phyloP scores from a whole-genome alignment of 768 basidiomycete genomes.

The Lactifluus subvellereus region DNA sequence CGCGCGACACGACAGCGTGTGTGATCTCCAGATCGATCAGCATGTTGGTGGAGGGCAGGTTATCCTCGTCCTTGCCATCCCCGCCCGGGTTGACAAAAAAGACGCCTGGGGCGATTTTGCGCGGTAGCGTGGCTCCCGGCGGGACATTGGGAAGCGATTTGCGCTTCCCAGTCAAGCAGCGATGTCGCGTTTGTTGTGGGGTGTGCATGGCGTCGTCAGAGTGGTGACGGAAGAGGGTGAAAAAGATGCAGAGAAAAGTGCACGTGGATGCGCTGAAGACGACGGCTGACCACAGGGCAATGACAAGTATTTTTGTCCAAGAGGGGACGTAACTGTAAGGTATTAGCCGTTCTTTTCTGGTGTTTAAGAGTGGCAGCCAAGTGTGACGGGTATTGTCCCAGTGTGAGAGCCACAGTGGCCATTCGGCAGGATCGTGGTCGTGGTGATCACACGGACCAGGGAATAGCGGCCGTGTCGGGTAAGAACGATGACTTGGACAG shows the following conservation, averaged over 20 bases:
- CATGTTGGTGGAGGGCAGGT: neutral
- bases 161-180: neutral
- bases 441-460: neutral
- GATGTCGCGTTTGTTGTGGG: neutral
- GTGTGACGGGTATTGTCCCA: constrained; percentile 2
- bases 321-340: neutral
- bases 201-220: neutral
- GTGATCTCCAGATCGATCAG: constrained; percentile 9
- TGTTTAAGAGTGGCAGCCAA: neutral
- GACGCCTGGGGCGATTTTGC: constrained; percentile 13
- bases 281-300: neutral
- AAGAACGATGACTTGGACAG: neutral
- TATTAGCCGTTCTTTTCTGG: neutral
- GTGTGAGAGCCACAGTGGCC: constrained; percentile 6
- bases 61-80: neutral
- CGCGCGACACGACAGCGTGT: constrained; percentile 10
- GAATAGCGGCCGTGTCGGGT: neutral
- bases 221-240: neutral
- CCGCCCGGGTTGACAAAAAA: neutral
- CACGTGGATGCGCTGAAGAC: neutral
- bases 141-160: neutral
- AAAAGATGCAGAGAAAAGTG: neutral
- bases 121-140: neutral
- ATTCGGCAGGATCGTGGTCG: neutral
- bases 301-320: neutral